Percentiles rank a stretch among this genome's conserved stretches.
phyloP scores from a whole-genome alignment of 352 stramenopile species.

The Globisporangium emineosum region DNA sequence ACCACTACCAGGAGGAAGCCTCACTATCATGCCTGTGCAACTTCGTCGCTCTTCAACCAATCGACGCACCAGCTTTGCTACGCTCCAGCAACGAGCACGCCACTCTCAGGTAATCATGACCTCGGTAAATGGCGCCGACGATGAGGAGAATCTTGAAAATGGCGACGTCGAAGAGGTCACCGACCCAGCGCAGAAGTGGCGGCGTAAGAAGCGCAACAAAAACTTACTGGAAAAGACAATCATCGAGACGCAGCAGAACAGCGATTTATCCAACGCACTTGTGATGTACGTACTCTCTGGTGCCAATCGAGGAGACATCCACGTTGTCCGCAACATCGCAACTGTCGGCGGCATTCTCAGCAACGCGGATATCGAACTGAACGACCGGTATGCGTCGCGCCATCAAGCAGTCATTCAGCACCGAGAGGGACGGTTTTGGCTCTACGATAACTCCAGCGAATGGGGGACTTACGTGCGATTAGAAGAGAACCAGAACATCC shows the following conservation, averaged over 20 bases:
- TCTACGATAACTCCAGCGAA: conserved; percentile 67
- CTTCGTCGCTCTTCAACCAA: conserved; percentile 7
- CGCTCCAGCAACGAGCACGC: conserved; percentile 15
- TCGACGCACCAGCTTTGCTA: conserved; percentile 16
- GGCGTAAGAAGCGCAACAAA: conserved; percentile 76
- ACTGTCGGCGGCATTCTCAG: conserved; percentile 51
- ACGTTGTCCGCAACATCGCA: conserved; percentile 66
- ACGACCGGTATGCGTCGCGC: conserved; percentile 57
- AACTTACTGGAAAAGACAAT: conserved; percentile 59
- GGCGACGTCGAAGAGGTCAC: conserved; percentile 34
- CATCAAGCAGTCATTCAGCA: conserved; percentile 71
- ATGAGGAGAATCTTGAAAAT: conserved; percentile 29
- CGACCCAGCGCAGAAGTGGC: conserved; percentile 49
- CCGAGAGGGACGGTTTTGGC: conserved; percentile 64
- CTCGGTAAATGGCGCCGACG: conserved; percentile 13
- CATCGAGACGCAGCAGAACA: conserved; percentile 48
- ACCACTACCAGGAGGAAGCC: too few relatives aligned
- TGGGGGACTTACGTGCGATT: conserved; percentile 77
- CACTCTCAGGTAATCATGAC: conserved; percentile 37
- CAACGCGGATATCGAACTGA: conserved; percentile 65
- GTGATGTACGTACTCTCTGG: conserved; percentile 81
- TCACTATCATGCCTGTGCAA: not conserved
- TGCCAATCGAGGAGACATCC: conserved; percentile 70
- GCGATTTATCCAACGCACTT: conserved; percentile 45
- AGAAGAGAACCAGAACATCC: conserved; percentile 60